Evolutionary conservation across 1,284 basidiomycete species (phyloP), one percentile per base, ranked within the genome.

Genomic region (Takashimella tepidaria): DNA sequence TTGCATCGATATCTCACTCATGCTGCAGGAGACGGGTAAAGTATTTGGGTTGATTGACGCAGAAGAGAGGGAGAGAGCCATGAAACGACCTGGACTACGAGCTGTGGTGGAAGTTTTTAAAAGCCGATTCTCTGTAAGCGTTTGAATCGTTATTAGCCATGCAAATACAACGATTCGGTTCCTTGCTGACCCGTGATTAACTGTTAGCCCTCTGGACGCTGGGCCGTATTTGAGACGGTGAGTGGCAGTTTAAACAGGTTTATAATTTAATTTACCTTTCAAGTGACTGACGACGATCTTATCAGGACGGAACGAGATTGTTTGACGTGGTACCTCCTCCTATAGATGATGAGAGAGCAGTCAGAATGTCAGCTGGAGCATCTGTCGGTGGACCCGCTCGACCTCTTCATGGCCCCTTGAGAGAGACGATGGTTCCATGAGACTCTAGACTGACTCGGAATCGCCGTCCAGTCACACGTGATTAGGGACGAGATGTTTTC

Each of bases 211-310:
- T 58, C 64, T 0, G 70, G 69, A 1, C 46, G 45, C 11, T 75
- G 74, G 74, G 59, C 66, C 0, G 67, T 75, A 5, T 67, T 73
- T 23, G 72, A 75, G 48, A 75, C 74, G 5, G 73, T 74, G 45
- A 57, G 71, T 55, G 19, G 20, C 23, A 13, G 19, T 21, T 13
- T 22, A 16, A 1, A 21, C 10, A 37, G 5, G 27, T 42, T 24
- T 37, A 27, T 41, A 3, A 20, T 31, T 4, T 19, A 40, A 1
- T 16, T 0, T 11, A 10, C 31, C 16, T 24, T 11, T 24, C 3
- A 2, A 25, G 13, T 20, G 48, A 50, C 59, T 61, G 53, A 59
- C 57, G 46, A 21, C 42, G 22, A 1, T 5, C 4, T 23, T 19
- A 22, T 16, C 43, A 73, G 70, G 66, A 73, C 45, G 72, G 72